Base-by-base conservation (phyloP, 306 rosid genomes). In the Quercus dentata region DNA sequence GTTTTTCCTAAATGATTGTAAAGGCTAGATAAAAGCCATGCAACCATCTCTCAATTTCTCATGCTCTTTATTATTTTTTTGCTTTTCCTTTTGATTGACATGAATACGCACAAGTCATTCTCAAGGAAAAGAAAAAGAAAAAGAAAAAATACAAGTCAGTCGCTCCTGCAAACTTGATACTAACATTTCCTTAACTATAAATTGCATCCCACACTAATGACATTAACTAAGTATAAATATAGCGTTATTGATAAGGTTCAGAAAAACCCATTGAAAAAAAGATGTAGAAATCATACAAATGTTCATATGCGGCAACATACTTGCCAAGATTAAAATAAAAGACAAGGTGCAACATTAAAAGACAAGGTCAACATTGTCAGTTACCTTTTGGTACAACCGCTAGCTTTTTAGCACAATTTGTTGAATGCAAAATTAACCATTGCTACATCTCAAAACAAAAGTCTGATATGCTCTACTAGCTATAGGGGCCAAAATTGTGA, bases 1-100 rank as follows among this genome's bases (percentile, higher is more conserved):
- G 38, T 33, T 63, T 23, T 51, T 5, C 25, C 28, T 49, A 56
- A 56, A 80, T 23, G 69, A 69, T 65, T 52, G 71, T 49, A 44
- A 31, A 44, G 13, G 51, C 76, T 56, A 46, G 62, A n/a, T n/a
- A 71, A 76, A 81, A 78, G 72, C 52, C 79, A 65, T 30, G 57
- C 17, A 56, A n/a, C 80, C 74, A 74, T 56, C 23, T 54, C 78
- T 35, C 10, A 9, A 20, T 57, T 56, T 20, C 13, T 19, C 25
- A 58, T 20, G 23, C 64, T 21, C 30, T 58, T 3, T n/a, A 58
- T 20, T 58, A 6, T 11, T 3, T 58, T 21, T 3, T 11, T 20
- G 54, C 15, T 49, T 49, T 49, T 49, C 54, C 54, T 46, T 46
- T 46, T 12, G 54, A 46, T 46, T 49, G 54, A 46, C 4, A 46